phyloP scores from a whole-genome alignment of 805 yeast species.

The Starmerella floris region DNA sequence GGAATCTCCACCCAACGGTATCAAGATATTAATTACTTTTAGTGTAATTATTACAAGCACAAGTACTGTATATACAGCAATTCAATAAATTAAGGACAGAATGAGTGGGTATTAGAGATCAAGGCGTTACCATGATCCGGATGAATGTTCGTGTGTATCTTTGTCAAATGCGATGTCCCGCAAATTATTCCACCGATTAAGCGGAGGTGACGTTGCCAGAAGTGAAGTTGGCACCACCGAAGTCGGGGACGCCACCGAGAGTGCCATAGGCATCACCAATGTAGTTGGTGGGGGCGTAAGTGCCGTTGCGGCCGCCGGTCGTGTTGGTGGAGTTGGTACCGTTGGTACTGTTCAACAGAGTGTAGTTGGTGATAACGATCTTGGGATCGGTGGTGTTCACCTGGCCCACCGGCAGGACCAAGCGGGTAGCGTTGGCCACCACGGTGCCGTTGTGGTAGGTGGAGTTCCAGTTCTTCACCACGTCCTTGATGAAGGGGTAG shows the following conservation, averaged over 20 bases:
- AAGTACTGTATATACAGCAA: too few species aligned
- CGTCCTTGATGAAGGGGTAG: constrained; percentile 41
- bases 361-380: constrained; percentile 1
- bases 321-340: constrained; percentile 2
- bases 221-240: constrained; percentile 25
- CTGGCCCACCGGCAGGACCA: background rate
- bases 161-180: background rate
- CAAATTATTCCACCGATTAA: too few species aligned
- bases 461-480: constrained; percentile 33
- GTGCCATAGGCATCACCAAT: constrained; percentile 50
- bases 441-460: constrained; percentile 15
- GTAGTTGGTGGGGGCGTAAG: constrained; percentile 35
- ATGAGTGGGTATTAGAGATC: constrained; percentile 2
- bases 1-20: too few species aligned
- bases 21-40: too few species aligned
- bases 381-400: constrained; percentile 1
- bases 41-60: too few species aligned
- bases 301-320: constrained; percentile 12
- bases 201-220: too few species aligned
- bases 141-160: background rate
- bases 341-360: constrained; percentile 28
- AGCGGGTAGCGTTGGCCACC: background rate
- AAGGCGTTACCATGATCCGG: background rate
- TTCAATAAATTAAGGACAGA: constrained; percentile 3
- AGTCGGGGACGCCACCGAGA: constrained; percentile 35